Percentiles rank a stretch among this genome's conserved stretches.
Conservation (phyloP, 2,329 filamentous ascomycete genomes). For the Cercospora sp. region DNA sequence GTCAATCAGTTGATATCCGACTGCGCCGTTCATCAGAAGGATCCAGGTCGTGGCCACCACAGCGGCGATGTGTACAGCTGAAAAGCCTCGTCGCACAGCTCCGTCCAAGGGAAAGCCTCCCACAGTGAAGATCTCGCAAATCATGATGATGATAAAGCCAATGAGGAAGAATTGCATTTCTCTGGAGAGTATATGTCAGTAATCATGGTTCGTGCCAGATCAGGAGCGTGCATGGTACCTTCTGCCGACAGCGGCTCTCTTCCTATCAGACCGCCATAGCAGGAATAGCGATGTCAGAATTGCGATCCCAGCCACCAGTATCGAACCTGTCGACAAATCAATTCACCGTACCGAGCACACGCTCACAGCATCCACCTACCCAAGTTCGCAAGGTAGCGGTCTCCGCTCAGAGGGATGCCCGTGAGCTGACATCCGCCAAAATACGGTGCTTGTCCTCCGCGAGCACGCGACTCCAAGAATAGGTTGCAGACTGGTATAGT, state of each 20-base stretch:
- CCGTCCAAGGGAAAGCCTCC: conserved; percentile 78
- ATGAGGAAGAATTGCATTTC: conserved; percentile 95
- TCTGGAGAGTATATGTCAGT: conserved; percentile 49
- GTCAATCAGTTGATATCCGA: conserved; percentile 90
- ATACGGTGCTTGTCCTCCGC: conserved; percentile 54
- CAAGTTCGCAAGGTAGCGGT: conserved; percentile 72
- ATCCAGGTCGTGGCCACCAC: conserved; percentile 89
- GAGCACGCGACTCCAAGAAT: conserved; percentile 59
- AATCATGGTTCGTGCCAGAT: not conserved
- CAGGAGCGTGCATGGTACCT: conserved; percentile 56
- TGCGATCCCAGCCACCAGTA: conserved; percentile 75
- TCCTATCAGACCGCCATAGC: conserved; percentile 78
- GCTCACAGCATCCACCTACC: conserved; percentile 54
- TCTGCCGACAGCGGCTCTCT: conserved; percentile 89
- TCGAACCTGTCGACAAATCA: conserved; percentile 66
- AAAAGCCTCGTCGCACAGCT: conserved; percentile 75
- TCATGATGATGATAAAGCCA: conserved; percentile 80
- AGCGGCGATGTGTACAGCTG: conserved; percentile 83
- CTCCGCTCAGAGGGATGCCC: conserved; percentile 71
- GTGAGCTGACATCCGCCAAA: conserved; percentile 66
- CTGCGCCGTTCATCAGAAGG: conserved; percentile 54
- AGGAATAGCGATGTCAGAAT: conserved; percentile 68
- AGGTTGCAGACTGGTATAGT: conserved; percentile 58
- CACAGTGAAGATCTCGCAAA: conserved; percentile 96
- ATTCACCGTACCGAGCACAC: conserved; percentile 6